These are phyloP conservation scores for Sporothrix pallida DNA, from an alignment of 2,329 filamentous ascomycete genomes.

Conservation along the genomic window DNA sequence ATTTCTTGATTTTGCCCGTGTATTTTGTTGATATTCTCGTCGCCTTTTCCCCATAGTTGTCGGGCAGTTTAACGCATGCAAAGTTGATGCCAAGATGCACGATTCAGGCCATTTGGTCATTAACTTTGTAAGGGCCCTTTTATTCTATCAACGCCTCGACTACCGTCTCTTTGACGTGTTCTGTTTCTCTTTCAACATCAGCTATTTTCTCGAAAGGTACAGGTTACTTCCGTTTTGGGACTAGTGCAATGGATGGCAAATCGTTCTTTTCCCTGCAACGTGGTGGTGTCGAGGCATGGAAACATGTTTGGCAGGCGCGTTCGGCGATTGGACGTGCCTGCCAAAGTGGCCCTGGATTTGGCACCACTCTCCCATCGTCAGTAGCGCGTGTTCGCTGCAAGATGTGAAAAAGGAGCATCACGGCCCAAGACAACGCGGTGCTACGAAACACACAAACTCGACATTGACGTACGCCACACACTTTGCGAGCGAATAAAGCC, in stretches of 20 bases:
- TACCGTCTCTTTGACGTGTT: background rate
- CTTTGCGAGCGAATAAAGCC: background rate
- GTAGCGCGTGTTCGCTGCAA: background rate
- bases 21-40: background rate
- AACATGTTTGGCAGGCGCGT: conserved; percentile 23
- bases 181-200: background rate
- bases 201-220: background rate
- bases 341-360: background rate
- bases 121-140: background rate
- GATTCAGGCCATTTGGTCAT: background rate
- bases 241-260: conserved; percentile 19
- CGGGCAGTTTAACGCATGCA: background rate
- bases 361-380: no score
- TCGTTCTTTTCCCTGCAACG: background rate
- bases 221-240: conserved; percentile 8
- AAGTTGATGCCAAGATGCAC: background rate
- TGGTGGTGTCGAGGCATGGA: no score
- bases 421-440: background rate
- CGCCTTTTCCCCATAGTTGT: background rate
- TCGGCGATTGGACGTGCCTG: conserved; percentile 23
- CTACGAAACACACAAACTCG: background rate
- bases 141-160: background rate
- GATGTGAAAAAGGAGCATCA: background rate
- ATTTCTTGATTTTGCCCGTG: background rate
- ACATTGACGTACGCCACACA: background rate